phyloP scores from a whole-genome alignment of 768 basidiomycete genomes.

The Strobilomyces dryophilus region DNA sequence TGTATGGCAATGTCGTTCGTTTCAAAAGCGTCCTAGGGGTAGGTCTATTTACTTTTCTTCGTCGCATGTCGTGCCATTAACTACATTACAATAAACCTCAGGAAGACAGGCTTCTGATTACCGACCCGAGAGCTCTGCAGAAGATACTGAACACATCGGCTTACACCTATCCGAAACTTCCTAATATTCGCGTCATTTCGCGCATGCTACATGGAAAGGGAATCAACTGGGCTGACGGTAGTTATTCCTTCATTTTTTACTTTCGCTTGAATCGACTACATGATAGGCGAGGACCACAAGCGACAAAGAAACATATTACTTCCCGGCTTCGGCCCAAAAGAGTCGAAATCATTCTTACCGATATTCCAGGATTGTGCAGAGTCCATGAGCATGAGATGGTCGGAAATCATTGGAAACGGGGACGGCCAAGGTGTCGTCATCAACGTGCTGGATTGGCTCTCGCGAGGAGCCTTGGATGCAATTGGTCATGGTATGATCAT shows the following conservation, averaged over 20 bases:
- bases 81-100: not conserved
- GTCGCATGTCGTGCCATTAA: not conserved
- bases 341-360: not conserved
- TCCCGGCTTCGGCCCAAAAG: not conserved
- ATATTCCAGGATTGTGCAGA: not conserved
- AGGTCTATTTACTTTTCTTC: not conserved
- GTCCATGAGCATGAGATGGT: not conserved
- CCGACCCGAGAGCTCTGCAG: not conserved
- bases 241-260: not conserved
- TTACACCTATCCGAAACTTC: not conserved
- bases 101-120: not conserved
- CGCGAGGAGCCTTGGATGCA: not conserved
- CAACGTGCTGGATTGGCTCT: not conserved
- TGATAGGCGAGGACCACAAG: not conserved
- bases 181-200: not conserved
- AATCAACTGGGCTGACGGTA: not conserved
- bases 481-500: not conserved
- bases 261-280: not conserved
- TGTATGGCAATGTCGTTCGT: conserved; percentile 25
- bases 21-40: conserved; percentile 24
- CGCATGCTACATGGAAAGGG: not conserved
- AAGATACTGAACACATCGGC: not conserved
- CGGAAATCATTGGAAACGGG: not conserved
- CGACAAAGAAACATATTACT: not conserved
- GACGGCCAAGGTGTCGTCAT: not conserved